These are phyloP conservation scores for Penicillium paneum DNA, from an alignment of 2,329 filamentous ascomycete genomes.

Conservation along the genomic window DNA sequence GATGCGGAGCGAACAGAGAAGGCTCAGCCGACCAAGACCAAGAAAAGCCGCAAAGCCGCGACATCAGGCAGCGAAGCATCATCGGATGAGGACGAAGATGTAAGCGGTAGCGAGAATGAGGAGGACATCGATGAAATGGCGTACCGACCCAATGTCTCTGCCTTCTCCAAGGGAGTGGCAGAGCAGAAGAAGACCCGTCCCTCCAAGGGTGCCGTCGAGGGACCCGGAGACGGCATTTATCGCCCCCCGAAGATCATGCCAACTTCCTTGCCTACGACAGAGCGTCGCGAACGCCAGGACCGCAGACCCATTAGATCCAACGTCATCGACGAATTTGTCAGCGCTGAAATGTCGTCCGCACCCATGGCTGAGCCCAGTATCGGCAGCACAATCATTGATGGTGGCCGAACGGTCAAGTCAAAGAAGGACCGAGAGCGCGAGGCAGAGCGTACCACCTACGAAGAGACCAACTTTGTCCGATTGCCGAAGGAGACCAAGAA, in stretches of 20 bases:
- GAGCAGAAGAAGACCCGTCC: conserved; percentile 22
- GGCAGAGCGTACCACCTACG: conserved; percentile 76
- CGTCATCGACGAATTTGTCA: conserved; percentile 89
- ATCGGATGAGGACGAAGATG: conserved; percentile 28
- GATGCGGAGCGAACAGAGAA: conserved; percentile 35
- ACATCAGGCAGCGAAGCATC: conserved; percentile 31
- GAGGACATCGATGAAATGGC: conserved; percentile 58
- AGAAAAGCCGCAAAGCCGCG: conserved; percentile 29
- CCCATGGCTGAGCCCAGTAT: conserved; percentile 86
- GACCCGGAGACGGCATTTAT: conserved; percentile 67
- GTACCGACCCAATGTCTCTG: conserved; percentile 59
- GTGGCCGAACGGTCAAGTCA: conserved; percentile 76
- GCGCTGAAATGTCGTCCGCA: conserved; percentile 74
- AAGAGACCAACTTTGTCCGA: conserved; percentile 88
- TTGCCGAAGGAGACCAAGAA: conserved; percentile 86
- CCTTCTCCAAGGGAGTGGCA: conserved; percentile 42
- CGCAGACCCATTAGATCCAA: conserved; percentile 69
- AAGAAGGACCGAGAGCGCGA: conserved; percentile 72
- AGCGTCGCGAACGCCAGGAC: conserved; percentile 57
- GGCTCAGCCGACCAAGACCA: conserved; percentile 25
- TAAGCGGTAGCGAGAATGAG: conserved; percentile 36
- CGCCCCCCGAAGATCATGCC: conserved; percentile 84
- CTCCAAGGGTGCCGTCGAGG: conserved; percentile 28
- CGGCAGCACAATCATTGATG: conserved; percentile 78
- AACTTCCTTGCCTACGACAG: conserved; percentile 70